A percentile compares a stretch with the other conserved stretches of the same genome.
phyloP scores from a whole-genome alignment of 169 alveolate genomes.

The Eimeria tenella region DNA sequence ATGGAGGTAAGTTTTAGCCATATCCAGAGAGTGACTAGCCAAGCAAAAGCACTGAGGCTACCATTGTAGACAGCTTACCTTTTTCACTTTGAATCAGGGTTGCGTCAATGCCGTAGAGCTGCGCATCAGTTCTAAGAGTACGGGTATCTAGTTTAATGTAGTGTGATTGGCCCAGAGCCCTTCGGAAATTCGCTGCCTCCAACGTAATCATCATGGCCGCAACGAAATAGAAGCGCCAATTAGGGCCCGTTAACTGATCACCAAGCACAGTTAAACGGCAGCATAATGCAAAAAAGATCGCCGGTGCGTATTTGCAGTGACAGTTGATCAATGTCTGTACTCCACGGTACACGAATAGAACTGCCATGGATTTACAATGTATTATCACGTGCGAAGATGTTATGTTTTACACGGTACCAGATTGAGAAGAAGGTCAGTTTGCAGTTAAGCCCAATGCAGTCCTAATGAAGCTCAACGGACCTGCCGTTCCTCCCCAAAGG shows the following conservation, averaged over 20 bases:
- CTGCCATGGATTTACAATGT: too few species aligned
- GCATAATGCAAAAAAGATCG: too few species aligned
- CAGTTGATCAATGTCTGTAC: too few species aligned
- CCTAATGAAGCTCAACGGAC: neutral
- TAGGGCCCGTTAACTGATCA: constrained; percentile 37
- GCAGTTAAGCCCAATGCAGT: neutral
- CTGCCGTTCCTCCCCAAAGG: constrained; percentile 59
- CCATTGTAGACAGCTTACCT: neutral
- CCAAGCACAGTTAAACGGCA: too few species aligned
- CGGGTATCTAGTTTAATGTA: constrained; percentile 56
- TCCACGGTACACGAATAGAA: too few species aligned
- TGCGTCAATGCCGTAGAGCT: constrained; percentile 58
- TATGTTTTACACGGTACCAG: too few species aligned
- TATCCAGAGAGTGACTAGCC: neutral
- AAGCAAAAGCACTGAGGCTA: too few species aligned
- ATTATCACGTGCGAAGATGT: too few species aligned
- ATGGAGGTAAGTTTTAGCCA: neutral
- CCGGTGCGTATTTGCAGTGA: too few species aligned
- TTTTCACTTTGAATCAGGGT: constrained; percentile 62
- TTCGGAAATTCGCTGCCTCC: constrained; percentile 67
- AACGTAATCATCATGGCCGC: constrained; percentile 71
- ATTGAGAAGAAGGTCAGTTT: neutral
- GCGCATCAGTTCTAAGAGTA: constrained; percentile 36
- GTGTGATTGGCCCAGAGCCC: constrained; percentile 64
- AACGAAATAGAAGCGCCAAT: constrained; percentile 62